Evolutionary conservation across 2,329 filamentous ascomycete genomes (phyloP).

Genomic region (Cladosporium sp.): DNA sequence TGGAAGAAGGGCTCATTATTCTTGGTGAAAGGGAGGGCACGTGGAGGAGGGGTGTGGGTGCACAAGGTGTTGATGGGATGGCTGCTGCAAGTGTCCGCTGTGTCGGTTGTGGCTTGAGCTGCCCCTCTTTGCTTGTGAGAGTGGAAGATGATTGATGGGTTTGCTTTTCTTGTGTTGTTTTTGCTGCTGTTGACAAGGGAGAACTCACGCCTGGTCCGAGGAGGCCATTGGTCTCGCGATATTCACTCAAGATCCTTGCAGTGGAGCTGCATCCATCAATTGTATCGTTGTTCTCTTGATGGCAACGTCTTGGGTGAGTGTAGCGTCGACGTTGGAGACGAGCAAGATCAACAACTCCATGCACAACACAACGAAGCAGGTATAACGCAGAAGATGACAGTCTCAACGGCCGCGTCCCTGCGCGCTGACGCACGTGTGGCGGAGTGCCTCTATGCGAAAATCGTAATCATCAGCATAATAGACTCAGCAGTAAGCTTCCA

Average conservation of each 20-base stretch:
- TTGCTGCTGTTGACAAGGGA: background rate
- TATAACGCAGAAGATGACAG: too few relatives aligned
- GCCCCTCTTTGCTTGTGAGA: conserved; percentile 3
- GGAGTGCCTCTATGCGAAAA: too few relatives aligned
- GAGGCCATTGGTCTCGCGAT: background rate
- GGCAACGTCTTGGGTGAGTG: too few relatives aligned
- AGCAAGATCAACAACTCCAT: background rate
- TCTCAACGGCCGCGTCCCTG: too few relatives aligned
- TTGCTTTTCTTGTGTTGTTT: background rate
- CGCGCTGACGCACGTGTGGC: too few relatives aligned
- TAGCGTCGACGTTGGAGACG: too few relatives aligned
- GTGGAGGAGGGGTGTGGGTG: background rate
- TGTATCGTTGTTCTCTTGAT: background rate
- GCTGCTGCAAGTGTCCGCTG: too few relatives aligned
- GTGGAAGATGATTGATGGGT: background rate
- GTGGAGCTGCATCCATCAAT: background rate
- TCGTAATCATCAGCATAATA: too few relatives aligned
- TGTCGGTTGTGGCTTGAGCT: background rate
- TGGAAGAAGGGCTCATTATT: background rate
- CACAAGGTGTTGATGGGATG: too few relatives aligned
- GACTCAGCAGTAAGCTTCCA: too few relatives aligned
- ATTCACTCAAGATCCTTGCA: background rate
- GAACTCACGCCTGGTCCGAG: background rate
- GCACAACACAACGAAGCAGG: background rate
- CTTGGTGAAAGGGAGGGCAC: background rate